A percentile compares a stretch with the other conserved stretches of the same genome.
These are phyloP conservation scores for Tulasnella sp. DNA, from an alignment of 768 basidiomycete species.

Conservation along the genomic window DNA sequence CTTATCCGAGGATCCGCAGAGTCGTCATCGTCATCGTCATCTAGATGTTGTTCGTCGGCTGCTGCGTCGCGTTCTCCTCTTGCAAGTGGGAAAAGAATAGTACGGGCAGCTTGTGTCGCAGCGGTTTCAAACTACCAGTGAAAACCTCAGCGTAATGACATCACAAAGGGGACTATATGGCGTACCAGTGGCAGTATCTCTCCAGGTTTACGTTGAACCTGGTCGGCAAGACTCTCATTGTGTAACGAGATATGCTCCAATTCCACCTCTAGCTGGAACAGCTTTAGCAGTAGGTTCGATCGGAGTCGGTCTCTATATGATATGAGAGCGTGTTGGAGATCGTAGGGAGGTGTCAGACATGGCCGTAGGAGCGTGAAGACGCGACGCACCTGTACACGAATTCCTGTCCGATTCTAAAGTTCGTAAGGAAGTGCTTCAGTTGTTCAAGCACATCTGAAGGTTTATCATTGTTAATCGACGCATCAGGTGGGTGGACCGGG, in stretches of 20 bases:
- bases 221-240: conserved; percentile 89
- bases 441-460: conserved; percentile 30
- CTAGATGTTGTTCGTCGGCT: conserved; percentile 37
- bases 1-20: conserved; percentile 16
- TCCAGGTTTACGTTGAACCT: conserved; percentile 76
- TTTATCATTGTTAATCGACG: conserved; percentile 64
- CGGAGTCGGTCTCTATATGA: conserved; percentile 66
- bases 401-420: conserved; percentile 78
- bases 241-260: conserved; percentile 57
- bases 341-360: neutral
- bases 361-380: conserved; percentile 12
- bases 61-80: conserved; percentile 34
- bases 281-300: conserved; percentile 78
- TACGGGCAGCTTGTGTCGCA: conserved; percentile 68
- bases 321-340: neutral
- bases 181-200: conserved; percentile 79
- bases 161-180: conserved; percentile 12
- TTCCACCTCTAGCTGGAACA: conserved; percentile 78
- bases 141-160: neutral
- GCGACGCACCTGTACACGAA: conserved; percentile 73
- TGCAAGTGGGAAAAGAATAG: conserved; percentile 72
- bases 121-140: conserved; percentile 75
- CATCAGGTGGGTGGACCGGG: conserved; percentile 63
- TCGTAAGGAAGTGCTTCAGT: conserved; percentile 59
- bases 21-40: conserved; percentile 17